A percentile compares a stretch with the other conserved stretches of the same genome.
These are phyloP conservation scores for Laburnicola sp. DNA, from an alignment of 2,329 filamentous ascomycete species.

Conservation along the genomic window DNA sequence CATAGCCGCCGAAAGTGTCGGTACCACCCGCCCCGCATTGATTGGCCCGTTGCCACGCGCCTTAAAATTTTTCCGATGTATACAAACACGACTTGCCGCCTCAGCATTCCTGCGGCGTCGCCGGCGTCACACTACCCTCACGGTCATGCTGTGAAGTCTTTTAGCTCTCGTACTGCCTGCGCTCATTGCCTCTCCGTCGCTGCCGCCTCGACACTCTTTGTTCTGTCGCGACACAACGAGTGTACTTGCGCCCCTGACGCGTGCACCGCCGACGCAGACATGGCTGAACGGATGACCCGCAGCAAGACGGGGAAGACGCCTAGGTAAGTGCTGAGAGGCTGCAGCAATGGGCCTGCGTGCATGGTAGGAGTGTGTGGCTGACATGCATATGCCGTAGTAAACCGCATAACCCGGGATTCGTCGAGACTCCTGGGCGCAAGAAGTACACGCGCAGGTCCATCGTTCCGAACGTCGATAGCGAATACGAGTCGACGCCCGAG, in stretches of 20 bases:
- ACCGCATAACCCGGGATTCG: slow-evolving; percentile 50
- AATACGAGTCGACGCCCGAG: slow-evolving; percentile 43
- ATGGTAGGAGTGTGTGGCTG: slow-evolving; percentile 18
- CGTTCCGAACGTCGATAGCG: slow-evolving; percentile 24
- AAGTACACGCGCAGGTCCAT: slow-evolving; percentile 51
- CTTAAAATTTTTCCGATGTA: slow-evolving; percentile 7
- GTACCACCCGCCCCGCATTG: neutral
- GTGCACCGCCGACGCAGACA: slow-evolving; percentile 21
- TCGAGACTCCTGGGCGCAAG: slow-evolving; percentile 53
- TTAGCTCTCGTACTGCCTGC: neutral
- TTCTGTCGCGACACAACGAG: neutral
- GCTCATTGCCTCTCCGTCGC: neutral
- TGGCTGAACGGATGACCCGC: slow-evolving; percentile 50
- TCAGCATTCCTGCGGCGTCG: slow-evolving; percentile 1
- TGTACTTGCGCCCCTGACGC: slow-evolving; percentile 16
- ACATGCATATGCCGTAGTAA: slow-evolving; percentile 38
- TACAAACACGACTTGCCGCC: slow-evolving; percentile 2
- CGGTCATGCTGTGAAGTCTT: slow-evolving; percentile 5
- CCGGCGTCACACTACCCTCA: slow-evolving; percentile 1
- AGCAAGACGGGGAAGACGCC: slow-evolving; percentile 55
- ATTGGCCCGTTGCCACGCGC: slow-evolving; percentile 2
- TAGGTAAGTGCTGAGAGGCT: slow-evolving; percentile 39
- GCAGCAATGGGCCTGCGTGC: neutral
- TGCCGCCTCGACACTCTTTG: neutral
- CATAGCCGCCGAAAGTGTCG: neutral